phyloP scores from a whole-genome alignment of 208 protist species.

The Tritrichomonas musculus region DNA sequence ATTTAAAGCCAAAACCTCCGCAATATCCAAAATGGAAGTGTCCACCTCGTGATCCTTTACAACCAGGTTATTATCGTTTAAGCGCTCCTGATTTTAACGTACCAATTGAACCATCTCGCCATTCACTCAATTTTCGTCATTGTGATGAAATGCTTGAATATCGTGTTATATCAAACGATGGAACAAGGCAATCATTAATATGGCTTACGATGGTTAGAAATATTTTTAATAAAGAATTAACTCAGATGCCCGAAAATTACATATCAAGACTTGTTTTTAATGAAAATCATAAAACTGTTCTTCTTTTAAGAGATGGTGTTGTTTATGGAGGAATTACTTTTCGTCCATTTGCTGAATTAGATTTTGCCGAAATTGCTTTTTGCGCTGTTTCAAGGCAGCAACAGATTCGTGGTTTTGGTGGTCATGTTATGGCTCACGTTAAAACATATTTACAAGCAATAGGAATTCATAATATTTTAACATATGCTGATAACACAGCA shows the following conservation, averaged over 20 bases:
- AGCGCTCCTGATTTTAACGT: neutral
- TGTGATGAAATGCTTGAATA: neutral
- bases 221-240: neutral
- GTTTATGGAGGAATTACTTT: slow-evolving; percentile 65
- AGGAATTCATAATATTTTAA: slow-evolving; percentile 64
- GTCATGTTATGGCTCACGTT: slow-evolving; percentile 63
- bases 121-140: neutral
- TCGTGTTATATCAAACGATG: neutral
- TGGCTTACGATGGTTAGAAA: slow-evolving; percentile 25
- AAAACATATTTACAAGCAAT: slow-evolving; percentile 56
- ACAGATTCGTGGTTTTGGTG: slow-evolving; percentile 65
- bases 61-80: neutral
- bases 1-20: neutral
- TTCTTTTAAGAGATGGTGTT: neutral
- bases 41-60: neutral
- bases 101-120: neutral
- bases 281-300: neutral
- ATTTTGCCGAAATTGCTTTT: slow-evolving; percentile 73
- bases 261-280: slow-evolving; percentile 21
- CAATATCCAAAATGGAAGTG: neutral
- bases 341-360: slow-evolving; percentile 57
- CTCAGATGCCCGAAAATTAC: neutral
- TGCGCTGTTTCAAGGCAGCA: slow-evolving; percentile 63
- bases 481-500: slow-evolving; percentile 75
- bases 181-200: slow-evolving; percentile 1